Base-by-base conservation (phyloP, 1,284 basidiomycete genomes). In the Coniophora puteana region DNA sequence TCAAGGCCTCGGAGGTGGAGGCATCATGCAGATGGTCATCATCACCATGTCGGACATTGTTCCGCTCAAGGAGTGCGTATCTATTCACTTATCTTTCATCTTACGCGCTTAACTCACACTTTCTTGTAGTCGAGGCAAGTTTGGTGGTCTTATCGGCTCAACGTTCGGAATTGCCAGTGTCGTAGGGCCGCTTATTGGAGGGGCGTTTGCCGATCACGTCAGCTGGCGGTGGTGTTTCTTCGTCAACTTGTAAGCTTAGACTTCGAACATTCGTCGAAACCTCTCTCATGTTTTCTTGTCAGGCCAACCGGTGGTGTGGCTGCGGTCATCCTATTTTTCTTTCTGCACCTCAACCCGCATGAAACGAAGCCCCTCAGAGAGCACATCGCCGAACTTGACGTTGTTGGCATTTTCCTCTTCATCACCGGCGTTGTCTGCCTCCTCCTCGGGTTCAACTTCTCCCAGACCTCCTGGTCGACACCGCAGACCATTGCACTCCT, bases 1-100 rank as follows among this genome's bases (percentile, higher is more conserved):
- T 0, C 76, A 78, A 50, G 76, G 76, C 17, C 58, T 76, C n/a
- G 75, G 74, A 7, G 74, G 72, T 1, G 72, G 71, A 2, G 70
- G 66, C 5, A 58, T 66, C 29, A 53, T 65, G 1, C 58, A 62
- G 14, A 41, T 69, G 24, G 57, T 62, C 3, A 54, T 69, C 32
- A 66, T 71, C 23, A 57, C 60, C 14, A 58, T 72, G 20, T 58
- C 57, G 3, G 68, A 72, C 35, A 61, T 73, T 10, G 51, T 68
- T 5, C 42, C 64, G 5, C 44, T 72, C 12, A 45, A 57, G 33
- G 54, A 48, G 60, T 65, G 31, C 40, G 48, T 25, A 5, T 43
- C 56, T 44, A 14, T 21, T 3, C 11, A 0, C n/a, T 25, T 24
- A 27, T 32, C 12, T 31, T 32, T 31, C 37, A 30, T 21, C 56